A percentile compares a stretch with the other conserved stretches of the same genome.
phyloP scores from a whole-genome alignment of 495 filamentous ascomycete genomes.

The Lindgomyces ingoldianus region DNA sequence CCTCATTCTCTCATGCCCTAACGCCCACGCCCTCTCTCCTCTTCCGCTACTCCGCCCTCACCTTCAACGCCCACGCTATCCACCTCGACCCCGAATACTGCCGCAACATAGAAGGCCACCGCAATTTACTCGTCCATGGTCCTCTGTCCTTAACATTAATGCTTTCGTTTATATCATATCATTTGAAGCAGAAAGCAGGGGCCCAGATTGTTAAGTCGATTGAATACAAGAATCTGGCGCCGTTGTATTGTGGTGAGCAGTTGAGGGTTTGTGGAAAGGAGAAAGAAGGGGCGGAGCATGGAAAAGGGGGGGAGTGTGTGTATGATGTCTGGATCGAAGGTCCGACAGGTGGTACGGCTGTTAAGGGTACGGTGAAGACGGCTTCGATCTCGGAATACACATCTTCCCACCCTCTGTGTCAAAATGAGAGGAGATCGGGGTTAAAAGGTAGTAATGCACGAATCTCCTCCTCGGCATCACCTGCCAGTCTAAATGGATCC shows the following conservation, averaged over 20 bases:
- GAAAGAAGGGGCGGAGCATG: not conserved
- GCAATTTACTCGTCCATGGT: slow-evolving; percentile 77
- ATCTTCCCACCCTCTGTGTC: too few species aligned
- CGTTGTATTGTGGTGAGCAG: slow-evolving; percentile 70
- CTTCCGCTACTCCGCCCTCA: slow-evolving; percentile 82
- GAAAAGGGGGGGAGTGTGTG: not conserved
- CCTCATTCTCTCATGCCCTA: slow-evolving; percentile 63
- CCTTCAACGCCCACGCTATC: slow-evolving; percentile 83
- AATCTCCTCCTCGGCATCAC: too few species aligned
- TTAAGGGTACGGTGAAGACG: slow-evolving; percentile 41
- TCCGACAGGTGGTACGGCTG: slow-evolving; percentile 41
- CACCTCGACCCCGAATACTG: slow-evolving; percentile 77
- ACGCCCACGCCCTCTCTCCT: slow-evolving; percentile 65
- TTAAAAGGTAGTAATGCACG: too few species aligned
- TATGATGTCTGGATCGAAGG: slow-evolving; percentile 44
- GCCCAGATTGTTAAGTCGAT: slow-evolving; percentile 52
- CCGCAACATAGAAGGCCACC: slow-evolving; percentile 69
- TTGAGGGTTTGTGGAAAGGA: slow-evolving; percentile 44
- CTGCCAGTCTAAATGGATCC: too few species aligned
- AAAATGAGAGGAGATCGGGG: too few species aligned
- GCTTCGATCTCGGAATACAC: not conserved
- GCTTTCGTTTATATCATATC: slow-evolving; percentile 59
- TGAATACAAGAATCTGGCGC: slow-evolving; percentile 79
- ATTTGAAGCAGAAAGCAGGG: slow-evolving; percentile 45
- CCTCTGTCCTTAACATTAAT: slow-evolving; percentile 78